phyloP scores from a whole-genome alignment of 208 protist species.

The Wallacemonas sp. region DNA sequence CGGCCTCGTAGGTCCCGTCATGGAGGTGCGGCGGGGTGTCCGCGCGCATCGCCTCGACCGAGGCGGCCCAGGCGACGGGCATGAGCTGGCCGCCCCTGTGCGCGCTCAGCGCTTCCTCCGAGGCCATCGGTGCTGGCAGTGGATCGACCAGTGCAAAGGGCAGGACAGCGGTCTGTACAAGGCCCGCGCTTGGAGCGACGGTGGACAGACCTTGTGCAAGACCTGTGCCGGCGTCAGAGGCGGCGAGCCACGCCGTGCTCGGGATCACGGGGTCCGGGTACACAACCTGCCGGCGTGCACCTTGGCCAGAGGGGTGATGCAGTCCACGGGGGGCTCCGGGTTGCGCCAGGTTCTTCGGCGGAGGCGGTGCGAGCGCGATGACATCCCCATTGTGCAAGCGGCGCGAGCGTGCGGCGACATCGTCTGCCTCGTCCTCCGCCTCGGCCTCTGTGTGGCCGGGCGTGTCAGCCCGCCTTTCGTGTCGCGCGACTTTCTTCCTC shows the following conservation, averaged over 20 bases:
- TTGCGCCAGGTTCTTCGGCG: constrained; percentile 10
- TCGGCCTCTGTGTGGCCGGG: not conserved
- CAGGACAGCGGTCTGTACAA: too few relatives aligned
- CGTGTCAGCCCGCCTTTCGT: not conserved
- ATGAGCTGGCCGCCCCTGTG: too few relatives aligned
- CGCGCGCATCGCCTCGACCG: too few relatives aligned
- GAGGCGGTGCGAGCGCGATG: constrained; percentile 7
- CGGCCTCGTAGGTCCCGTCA: too few relatives aligned
- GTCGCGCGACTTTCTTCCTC: not conserved
- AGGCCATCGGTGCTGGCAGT: too few relatives aligned
- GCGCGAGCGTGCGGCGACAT: not conserved
- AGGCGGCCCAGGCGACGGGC: too few relatives aligned
- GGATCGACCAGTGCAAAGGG: too few relatives aligned
- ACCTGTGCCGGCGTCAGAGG: not conserved
- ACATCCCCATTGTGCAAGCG: constrained; percentile 14
- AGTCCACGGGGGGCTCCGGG: not conserved
- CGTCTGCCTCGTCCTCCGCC: not conserved
- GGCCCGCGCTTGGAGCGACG: too few relatives aligned
- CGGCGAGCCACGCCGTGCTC: not conserved
- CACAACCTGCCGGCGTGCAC: constrained; percentile 11
- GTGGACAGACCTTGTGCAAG: too few relatives aligned
- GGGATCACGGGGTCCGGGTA: constrained; percentile 17
- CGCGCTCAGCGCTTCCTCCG: too few relatives aligned
- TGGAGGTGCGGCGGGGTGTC: too few relatives aligned
- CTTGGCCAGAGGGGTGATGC: not conserved